Evolutionary conservation across 148 eudicot species (phyloP).

Genomic region (Cornus suecica): DNA sequence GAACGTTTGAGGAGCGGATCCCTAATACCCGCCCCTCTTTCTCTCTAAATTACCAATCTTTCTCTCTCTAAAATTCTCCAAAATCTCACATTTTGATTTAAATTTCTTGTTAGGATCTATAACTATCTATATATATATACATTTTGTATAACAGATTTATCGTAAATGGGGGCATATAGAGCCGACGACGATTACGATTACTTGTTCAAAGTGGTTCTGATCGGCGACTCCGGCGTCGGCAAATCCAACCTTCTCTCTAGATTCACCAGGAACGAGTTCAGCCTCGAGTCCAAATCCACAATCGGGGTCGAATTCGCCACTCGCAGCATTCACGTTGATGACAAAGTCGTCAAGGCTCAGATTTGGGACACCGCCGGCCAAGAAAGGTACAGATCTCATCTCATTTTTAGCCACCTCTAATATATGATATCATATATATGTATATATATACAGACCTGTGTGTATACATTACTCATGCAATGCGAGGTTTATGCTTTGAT

Average conservation of each 20-base stretch:
- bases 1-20: too few relatives aligned
- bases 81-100: not conserved
- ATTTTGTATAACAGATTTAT: not conserved
- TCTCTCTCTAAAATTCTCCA: not conserved
- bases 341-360: conserved; percentile 69
- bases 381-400: conserved; percentile 35
- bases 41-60: not conserved
- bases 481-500: not conserved
- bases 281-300: conserved; percentile 64
- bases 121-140: not conserved
- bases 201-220: conserved; percentile 55
- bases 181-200: conserved; percentile 67
- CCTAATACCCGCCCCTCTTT: not conserved
- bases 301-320: conserved; percentile 75
- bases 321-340: conserved; percentile 55
- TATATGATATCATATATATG: too few relatives aligned
- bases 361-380: conserved; percentile 80
- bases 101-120: not conserved
- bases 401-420: not conserved
- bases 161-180: conserved; percentile 42
- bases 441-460: too few relatives aligned
- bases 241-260: conserved; percentile 55
- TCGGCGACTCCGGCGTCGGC: conserved; percentile 67
- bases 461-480: not conserved
- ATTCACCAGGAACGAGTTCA: conserved; percentile 63